Evolutionary conservation across 768 basidiomycete species (phyloP), one percentile per base, ranked within the genome.

Genomic region (Tulasnella sp.): DNA sequence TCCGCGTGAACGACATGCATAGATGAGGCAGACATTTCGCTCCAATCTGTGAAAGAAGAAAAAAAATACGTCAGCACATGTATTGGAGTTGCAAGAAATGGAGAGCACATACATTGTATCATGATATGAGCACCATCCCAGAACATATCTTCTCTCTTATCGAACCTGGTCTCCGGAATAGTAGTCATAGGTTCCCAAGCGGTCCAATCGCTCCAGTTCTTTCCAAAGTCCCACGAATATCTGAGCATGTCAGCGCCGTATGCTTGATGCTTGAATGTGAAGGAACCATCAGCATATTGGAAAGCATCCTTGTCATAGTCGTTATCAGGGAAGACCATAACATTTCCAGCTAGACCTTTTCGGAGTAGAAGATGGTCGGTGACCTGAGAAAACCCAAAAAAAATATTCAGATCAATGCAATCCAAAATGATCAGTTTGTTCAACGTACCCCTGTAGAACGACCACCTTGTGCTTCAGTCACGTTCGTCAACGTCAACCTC

Each of bases 91-190:
- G n/a, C 24, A n/a, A 49, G 2, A 43, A 1, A 13, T 24, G 3
- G 32, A 50, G 16, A 34, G 24, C n/a, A n/a, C 82, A 57, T 55
- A 88, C 85, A 93, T 70, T 95, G 89, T 29, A 93, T 74, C 66
- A 87, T 79, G 62, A 93, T 72, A 63, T 95, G 91, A 53, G 83
- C 66, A 5, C 91, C 91, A 1, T 65, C 50, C 91, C 91, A 95
- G 66, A 80, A 90, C 37, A 67, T 67, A 13, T 65, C 65, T 3
- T 29, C 33, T 1, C 56, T 19, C 48, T 61, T 61, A 22, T 65
- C 59, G 64, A 91, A 83, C 9, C 75, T 55, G 16, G 64, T 66
- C 7, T 74, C 62, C 48, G 81, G 71, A 49, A 93, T 75, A 1
- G 67, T 71, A 1, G 84, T 81, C 19, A 69, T 73, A 48, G 79